Conservation (phyloP, 768 basidiomycete species). For the Podaxis carcinomalis region DNA sequence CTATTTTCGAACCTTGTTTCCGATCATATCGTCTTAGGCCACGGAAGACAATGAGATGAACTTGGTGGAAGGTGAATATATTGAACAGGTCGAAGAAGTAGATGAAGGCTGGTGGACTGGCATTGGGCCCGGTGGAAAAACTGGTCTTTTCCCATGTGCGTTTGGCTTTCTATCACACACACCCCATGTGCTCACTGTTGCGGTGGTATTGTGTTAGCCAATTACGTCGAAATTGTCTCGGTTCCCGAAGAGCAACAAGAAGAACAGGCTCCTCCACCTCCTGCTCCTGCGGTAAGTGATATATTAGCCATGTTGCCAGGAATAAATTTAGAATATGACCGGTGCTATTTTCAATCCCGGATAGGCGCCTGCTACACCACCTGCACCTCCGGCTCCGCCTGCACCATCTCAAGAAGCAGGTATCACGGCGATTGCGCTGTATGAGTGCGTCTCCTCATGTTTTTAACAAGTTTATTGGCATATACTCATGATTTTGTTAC, state of each 20-base stretch:
- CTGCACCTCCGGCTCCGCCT: constrained; percentile 43
- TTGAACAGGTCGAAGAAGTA: constrained; percentile 78
- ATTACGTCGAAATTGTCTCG: constrained; percentile 81
- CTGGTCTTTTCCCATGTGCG: constrained; percentile 83
- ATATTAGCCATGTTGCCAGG: no score
- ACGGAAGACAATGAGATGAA: constrained; percentile 85
- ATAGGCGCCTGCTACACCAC: constrained; percentile 6
- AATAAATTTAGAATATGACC: neutral
- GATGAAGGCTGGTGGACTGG: constrained; percentile 95
- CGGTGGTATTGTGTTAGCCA: constrained; percentile 41
- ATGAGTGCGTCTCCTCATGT: constrained; percentile 49
- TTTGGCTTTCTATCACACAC: constrained; percentile 7
- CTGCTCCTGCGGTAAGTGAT: constrained; percentile 25
- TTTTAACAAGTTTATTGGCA: neutral
- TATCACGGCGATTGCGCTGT: constrained; percentile 58
- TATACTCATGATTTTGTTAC: neutral
- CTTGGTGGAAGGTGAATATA: constrained; percentile 74
- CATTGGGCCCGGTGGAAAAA: constrained; percentile 62
- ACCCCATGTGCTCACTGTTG: neutral
- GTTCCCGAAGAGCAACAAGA: constrained; percentile 32
- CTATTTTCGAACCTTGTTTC: neutral
- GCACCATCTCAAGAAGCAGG: constrained; percentile 60
- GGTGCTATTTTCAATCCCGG: neutral
- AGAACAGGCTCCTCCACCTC: constrained; percentile 39
- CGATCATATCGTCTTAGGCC: constrained; percentile 37